These are phyloP conservation scores for Acanthamoeba triangularis DNA, from an alignment of 208 protist species.

Conservation along the genomic window DNA sequence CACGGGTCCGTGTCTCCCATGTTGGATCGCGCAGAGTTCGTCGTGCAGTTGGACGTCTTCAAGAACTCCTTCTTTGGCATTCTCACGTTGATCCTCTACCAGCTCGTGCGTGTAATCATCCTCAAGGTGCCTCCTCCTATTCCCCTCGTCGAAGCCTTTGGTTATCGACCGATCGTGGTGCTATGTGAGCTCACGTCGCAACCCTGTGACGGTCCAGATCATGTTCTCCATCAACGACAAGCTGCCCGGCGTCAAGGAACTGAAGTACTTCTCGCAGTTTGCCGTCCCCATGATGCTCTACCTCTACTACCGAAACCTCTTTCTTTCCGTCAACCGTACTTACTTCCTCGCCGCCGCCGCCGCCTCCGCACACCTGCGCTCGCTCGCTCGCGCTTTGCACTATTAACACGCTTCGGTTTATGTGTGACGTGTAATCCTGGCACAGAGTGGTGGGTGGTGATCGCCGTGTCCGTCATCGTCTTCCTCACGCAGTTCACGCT, in stretches of 20 bases:
- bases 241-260: slow-evolving; percentile 27
- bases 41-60: slow-evolving; percentile 34
- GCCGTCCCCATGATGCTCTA: slow-evolving; percentile 56
- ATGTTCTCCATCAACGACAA: slow-evolving; percentile 66
- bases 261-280: slow-evolving; percentile 71
- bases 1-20: neutral
- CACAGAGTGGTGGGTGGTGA: slow-evolving; percentile 57
- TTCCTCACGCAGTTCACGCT: slow-evolving; percentile 23
- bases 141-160: too few species aligned
- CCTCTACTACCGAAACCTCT: slow-evolving; percentile 73
- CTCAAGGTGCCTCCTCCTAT: neutral
- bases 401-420: neutral
- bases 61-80: slow-evolving; percentile 1
- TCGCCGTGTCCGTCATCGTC: neutral
- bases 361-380: neutral
- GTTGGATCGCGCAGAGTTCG: neutral
- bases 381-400: neutral
- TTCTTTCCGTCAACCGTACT: slow-evolving; percentile 45
- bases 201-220: neutral
- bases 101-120: neutral
- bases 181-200: neutral
- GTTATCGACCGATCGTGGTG: neutral
- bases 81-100: neutral
- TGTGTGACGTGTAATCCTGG: neutral
- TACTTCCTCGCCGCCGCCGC: neutral